Conservation (phyloP, 139 green algal species). For the Spirogloea muscicola region DNA sequence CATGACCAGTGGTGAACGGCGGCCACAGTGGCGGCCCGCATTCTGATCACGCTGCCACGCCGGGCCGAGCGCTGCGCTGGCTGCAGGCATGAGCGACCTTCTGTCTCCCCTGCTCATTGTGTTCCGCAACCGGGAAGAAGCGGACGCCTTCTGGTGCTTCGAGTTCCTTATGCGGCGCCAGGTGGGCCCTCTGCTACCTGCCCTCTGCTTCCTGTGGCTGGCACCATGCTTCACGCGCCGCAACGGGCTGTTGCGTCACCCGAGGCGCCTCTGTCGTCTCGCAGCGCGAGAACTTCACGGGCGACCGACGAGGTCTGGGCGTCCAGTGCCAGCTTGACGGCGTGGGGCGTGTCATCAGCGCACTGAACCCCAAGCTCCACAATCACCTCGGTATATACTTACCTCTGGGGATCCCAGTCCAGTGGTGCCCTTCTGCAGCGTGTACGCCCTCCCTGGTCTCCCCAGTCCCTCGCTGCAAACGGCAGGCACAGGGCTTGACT, state of each 20-base stretch:
- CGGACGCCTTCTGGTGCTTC: conserved; percentile 81
- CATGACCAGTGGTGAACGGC: too few relatives aligned
- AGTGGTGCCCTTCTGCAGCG: too few relatives aligned
- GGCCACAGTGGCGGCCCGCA: too few relatives aligned
- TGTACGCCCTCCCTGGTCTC: too few relatives aligned
- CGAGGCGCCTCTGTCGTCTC: background rate
- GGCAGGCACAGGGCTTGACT: too few relatives aligned
- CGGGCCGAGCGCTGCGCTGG: too few relatives aligned
- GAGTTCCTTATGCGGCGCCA: conserved; percentile 66
- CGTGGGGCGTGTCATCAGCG: conserved; percentile 41
- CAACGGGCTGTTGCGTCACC: background rate
- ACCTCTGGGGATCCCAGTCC: too few relatives aligned
- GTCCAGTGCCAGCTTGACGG: conserved; percentile 52
- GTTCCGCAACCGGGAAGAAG: conserved; percentile 74
- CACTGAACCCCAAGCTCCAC: conserved; percentile 39
- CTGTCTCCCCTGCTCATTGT: conserved; percentile 73
- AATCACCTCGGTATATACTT: conserved; percentile 17
- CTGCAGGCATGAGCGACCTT: conserved; percentile 74
- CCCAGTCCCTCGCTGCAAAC: too few relatives aligned
- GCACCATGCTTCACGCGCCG: conserved; percentile 60
- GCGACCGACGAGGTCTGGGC: conserved; percentile 65
- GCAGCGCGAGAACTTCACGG: conserved; percentile 68
- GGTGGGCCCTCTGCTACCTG: background rate
- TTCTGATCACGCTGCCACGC: too few relatives aligned
- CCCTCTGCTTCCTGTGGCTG: background rate